A percentile compares a stretch with the other conserved stretches of the same genome.
phyloP scores from a whole-genome alignment of 345 rosid species.

The Reutealis trisperma region DNA sequence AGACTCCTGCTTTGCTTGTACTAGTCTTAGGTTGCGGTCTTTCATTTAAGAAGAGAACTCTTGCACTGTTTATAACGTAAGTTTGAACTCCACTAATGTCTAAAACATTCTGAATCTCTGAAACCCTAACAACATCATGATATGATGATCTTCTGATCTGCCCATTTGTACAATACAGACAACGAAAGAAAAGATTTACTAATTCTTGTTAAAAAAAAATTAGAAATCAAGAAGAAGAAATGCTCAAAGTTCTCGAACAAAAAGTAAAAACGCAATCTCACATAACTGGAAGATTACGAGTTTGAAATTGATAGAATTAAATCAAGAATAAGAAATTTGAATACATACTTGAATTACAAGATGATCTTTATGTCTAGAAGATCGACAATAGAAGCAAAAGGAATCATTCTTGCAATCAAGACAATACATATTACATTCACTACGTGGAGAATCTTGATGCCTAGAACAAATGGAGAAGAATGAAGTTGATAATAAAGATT shows the following conservation, averaged over 20 bases:
- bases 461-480: slow-evolving; percentile 64
- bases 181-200: neutral
- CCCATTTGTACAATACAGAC: neutral
- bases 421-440: slow-evolving; percentile 89
- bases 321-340: neutral
- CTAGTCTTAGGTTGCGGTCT: slow-evolving; percentile 66
- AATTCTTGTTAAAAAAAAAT: neutral
- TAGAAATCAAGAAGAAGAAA: neutral
- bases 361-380: slow-evolving; percentile 75
- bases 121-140: slow-evolving; percentile 83
- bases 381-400: slow-evolving; percentile 82
- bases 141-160: slow-evolving; percentile 89
- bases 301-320: too few species aligned
- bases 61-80: slow-evolving; percentile 85
- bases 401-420: slow-evolving; percentile 61
- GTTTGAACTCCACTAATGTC: slow-evolving; percentile 86
- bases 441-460: slow-evolving; percentile 60
- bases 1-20: slow-evolving; percentile 45
- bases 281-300: too few species aligned
- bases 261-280: too few species aligned
- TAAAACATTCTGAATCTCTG: slow-evolving; percentile 69
- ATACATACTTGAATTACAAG: slow-evolving; percentile 64
- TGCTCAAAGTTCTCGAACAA: too few species aligned
- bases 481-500: slow-evolving; percentile 52
- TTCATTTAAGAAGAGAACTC: slow-evolving; percentile 77